phyloP scores from a whole-genome alignment of 164 flowering plant genomes.

The Hamamelis virginiana region DNA sequence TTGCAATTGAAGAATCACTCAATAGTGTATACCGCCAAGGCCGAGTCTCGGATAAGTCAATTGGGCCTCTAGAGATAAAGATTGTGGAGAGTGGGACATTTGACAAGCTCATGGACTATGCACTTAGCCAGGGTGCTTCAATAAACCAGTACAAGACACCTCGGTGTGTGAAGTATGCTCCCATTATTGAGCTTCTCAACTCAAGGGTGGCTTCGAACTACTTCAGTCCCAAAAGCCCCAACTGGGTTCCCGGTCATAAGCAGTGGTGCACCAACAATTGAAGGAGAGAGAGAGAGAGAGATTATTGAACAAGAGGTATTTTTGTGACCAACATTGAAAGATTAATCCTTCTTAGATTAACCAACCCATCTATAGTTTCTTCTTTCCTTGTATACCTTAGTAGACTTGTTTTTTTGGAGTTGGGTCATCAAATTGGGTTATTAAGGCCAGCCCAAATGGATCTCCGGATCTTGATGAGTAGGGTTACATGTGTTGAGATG shows the following conservation, averaged over 20 bases:
- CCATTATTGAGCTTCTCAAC: constrained; percentile 47
- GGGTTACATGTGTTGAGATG: too few relatives aligned
- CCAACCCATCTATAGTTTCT: too few relatives aligned
- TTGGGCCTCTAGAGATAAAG: constrained; percentile 70
- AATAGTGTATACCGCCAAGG: constrained; percentile 69
- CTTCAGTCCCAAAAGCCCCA: constrained; percentile 37
- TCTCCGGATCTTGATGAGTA: too few relatives aligned
- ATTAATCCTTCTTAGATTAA: too few relatives aligned
- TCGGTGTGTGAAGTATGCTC: constrained; percentile 57
- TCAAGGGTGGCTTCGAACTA: constrained; percentile 37
- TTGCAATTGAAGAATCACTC: constrained; percentile 53
- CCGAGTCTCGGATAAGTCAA: constrained; percentile 54
- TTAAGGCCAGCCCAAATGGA: too few relatives aligned
- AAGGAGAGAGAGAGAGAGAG: background rate
- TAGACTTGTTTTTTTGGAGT: too few relatives aligned
- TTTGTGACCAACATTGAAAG: too few relatives aligned
- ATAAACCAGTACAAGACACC: constrained; percentile 79
- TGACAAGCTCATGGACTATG: constrained; percentile 68
- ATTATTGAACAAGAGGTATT: too few relatives aligned
- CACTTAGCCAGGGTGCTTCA: constrained; percentile 60
- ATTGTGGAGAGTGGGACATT: constrained; percentile 60
- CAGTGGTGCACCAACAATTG: constrained; percentile 16
- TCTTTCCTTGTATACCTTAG: too few relatives aligned
- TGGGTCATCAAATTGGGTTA: too few relatives aligned
- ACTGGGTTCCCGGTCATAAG: constrained; percentile 35